phyloP scores from a whole-genome alignment of 768 basidiomycete species.

The Rhodotorula kratochvilovae region DNA sequence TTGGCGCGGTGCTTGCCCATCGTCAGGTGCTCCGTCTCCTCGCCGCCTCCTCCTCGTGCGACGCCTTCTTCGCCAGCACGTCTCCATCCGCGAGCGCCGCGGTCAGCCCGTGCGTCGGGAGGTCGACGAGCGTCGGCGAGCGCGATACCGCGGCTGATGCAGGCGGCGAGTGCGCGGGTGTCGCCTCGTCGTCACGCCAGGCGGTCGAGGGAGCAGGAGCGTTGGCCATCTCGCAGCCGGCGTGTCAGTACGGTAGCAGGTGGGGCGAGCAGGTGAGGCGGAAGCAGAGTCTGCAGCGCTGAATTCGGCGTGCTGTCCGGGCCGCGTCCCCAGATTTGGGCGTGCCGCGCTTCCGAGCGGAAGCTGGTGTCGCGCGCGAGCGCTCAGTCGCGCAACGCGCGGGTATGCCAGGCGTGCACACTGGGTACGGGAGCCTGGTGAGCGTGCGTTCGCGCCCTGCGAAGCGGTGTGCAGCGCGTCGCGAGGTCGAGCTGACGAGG shows the following conservation, averaged over 20 bases:
- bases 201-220: background rate
- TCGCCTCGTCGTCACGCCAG: background rate
- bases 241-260: background rate
- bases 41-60: background rate
- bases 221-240: background rate
- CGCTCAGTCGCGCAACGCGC: no score
- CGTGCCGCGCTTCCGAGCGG: background rate
- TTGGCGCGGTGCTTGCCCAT: background rate
- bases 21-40: background rate
- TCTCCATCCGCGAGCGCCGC: background rate
- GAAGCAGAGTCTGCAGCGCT: background rate
- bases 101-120: background rate
- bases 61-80: background rate
- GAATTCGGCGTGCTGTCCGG: background rate
- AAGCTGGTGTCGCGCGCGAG: background rate
- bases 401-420: no score
- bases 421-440: no score
- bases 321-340: no score
- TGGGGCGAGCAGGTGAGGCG: background rate
- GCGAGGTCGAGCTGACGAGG: no score
- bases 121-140: constrained; percentile 24
- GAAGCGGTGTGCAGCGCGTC: no score
- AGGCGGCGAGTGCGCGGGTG: background rate
- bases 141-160: constrained; percentile 23
- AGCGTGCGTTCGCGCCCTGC: no score